Evolutionary conservation across 768 basidiomycete species (phyloP).

Genomic region (Tulasnella sp.): DNA sequence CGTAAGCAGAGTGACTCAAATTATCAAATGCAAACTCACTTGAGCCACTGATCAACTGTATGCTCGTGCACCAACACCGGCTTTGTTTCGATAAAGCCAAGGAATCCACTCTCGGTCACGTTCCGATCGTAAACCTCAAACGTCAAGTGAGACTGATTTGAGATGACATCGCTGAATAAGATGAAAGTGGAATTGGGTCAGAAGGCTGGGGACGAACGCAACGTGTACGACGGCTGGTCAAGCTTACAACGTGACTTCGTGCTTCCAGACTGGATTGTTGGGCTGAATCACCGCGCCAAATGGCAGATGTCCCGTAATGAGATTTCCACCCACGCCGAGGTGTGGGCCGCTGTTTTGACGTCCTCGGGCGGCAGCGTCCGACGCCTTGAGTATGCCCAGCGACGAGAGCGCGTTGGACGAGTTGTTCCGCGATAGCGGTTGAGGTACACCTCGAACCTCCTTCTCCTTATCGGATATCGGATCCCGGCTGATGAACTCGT

Average conservation of each 20-base stretch:
- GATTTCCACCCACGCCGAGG: neutral
- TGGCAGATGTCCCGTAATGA: neutral
- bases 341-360: conserved; percentile 20
- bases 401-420: conserved; percentile 58
- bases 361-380: conserved; percentile 28
- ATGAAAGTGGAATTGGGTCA: conserved; percentile 4
- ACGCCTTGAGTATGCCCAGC: conserved; percentile 34
- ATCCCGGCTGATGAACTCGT: conserved; percentile 91
- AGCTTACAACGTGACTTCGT: conserved; percentile 93
- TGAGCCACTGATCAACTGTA: conserved; percentile 94
- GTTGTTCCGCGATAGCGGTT: conserved; percentile 41
- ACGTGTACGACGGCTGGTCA: neutral
- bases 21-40: conserved; percentile 41
- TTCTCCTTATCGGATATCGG: conserved; percentile 77
- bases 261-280: conserved; percentile 97
- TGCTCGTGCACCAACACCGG: conserved; percentile 86
- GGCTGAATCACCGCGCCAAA: conserved; percentile 25
- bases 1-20: too few relatives aligned
- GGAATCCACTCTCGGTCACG: conserved; percentile 73
- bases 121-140: conserved; percentile 85
- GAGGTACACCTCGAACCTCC: conserved; percentile 75
- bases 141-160: conserved; percentile 68
- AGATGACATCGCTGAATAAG: conserved; percentile 76
- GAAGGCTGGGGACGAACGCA: neutral
- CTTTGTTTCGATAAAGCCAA: conserved; percentile 85